Conservation (phyloP, 2,329 filamentous ascomycete species). For the Ophidiomyces ophidiicola region DNA sequence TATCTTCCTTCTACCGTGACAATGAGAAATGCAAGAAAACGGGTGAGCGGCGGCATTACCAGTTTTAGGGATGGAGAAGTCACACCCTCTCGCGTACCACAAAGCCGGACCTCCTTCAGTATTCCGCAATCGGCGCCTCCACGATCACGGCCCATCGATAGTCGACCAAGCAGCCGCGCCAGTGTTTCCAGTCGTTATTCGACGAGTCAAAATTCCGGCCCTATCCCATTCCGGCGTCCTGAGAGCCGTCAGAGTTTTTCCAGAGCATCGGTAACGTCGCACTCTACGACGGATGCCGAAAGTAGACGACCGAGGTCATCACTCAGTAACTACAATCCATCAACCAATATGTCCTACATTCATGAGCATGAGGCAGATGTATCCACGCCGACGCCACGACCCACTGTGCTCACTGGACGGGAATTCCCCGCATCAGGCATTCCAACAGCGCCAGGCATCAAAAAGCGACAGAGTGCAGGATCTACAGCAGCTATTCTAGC, state of each 20-base stretch:
- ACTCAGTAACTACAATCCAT: conserved; percentile 50
- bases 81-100: conserved; percentile 26
- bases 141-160: conserved; percentile 33
- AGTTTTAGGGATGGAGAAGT: conserved; percentile 29
- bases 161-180: conserved; percentile 62
- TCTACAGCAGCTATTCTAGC: conserved; percentile 30
- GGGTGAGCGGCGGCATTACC: conserved; percentile 33
- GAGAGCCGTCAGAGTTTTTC: conserved; percentile 53
- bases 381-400: conserved; percentile 33
- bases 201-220: conserved; percentile 27
- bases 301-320: conserved; percentile 56
- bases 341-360: conserved; percentile 46
- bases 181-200: conserved; percentile 42
- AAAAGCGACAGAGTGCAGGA: conserved; percentile 41
- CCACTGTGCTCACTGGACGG: conserved; percentile 29
- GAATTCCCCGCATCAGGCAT: conserved; percentile 35
- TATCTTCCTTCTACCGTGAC: conserved; percentile 46
- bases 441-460: conserved; percentile 38
- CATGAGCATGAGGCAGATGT: conserved; percentile 42
- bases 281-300: conserved; percentile 39
- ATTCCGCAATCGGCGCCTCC: conserved; percentile 16
- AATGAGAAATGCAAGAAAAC: conserved; percentile 36
- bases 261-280: conserved; percentile 52
- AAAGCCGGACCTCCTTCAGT: conserved; percentile 39
- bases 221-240: conserved; percentile 39